Evolutionary conservation across 139 green algal species (phyloP).

Genomic region (Yamagishiella unicocca): DNA sequence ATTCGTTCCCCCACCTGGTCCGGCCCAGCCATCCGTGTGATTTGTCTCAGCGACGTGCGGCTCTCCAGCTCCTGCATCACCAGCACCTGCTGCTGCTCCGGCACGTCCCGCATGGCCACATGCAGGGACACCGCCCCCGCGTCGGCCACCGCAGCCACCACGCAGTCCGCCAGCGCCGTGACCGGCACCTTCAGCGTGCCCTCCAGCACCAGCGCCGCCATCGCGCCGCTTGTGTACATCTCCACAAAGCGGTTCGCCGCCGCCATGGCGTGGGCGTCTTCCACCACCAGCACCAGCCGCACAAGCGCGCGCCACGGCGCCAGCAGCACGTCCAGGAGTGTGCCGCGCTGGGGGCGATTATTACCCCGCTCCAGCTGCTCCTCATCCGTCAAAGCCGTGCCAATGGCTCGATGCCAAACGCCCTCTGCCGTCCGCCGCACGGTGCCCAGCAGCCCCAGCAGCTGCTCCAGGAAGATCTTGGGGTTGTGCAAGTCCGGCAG

Average conservation of each 20-base stretch:
- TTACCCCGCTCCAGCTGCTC: no score
- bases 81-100: slow-evolving; percentile 36
- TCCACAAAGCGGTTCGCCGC: slow-evolving; percentile 44
- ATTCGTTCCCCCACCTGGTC: not conserved
- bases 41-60: not conserved
- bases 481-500: slow-evolving; percentile 29
- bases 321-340: not conserved
- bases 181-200: not conserved
- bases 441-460: not conserved
- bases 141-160: not conserved
- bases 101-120: slow-evolving; percentile 14
- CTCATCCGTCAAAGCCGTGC: no score
- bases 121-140: slow-evolving; percentile 3
- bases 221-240: slow-evolving; percentile 38
- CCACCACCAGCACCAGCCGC: not conserved
- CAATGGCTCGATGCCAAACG: no score
- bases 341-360: no score
- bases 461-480: slow-evolving; percentile 24
- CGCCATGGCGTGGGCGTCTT: slow-evolving; percentile 27
- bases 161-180: slow-evolving; percentile 9
- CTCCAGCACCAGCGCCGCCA: slow-evolving; percentile 29
- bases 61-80: slow-evolving; percentile 42
- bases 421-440: no score
- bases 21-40: slow-evolving; percentile 29
- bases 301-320: not conserved